These are phyloP conservation scores for Blakeslea trispora DNA, from an alignment of 371 early-diverging fungal species.

Conservation along the genomic window DNA sequence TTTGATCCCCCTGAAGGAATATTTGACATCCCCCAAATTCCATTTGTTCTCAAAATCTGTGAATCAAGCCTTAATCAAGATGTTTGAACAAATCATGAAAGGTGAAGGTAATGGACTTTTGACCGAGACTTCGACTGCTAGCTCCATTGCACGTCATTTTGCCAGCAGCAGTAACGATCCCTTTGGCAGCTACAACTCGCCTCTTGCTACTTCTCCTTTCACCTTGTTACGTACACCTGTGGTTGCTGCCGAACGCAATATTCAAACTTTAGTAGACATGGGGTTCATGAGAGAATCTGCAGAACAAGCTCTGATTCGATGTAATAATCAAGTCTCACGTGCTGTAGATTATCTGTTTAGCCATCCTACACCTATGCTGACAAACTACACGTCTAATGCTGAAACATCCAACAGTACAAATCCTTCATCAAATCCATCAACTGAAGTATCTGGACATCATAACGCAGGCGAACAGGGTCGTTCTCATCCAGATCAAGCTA, in stretches of 20 bases:
- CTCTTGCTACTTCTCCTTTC: constrained; percentile 39
- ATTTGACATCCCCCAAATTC: constrained; percentile 45
- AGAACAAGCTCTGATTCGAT: constrained; percentile 77
- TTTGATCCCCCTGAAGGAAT: constrained; percentile 51
- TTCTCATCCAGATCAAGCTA: not conserved
- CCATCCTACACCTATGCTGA: constrained; percentile 62
- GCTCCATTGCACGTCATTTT: constrained; percentile 13
- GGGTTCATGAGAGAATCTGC: constrained; percentile 88
- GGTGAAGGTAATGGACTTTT: constrained; percentile 54
- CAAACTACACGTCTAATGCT: constrained; percentile 6
- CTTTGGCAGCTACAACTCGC: constrained; percentile 27
- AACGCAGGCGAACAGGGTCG: not conserved
- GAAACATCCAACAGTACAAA: no score
- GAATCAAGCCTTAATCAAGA: constrained; percentile 55
- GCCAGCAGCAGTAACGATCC: constrained; percentile 17
- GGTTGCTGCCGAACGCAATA: constrained; percentile 60
- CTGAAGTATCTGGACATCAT: not conserved
- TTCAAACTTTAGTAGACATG: constrained; percentile 84
- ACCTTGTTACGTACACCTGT: constrained; percentile 37
- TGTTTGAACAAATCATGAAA: constrained; percentile 69
- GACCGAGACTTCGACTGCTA: constrained; percentile 5
- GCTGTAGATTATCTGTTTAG: constrained; percentile 90
- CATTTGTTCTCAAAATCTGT: constrained; percentile 49
- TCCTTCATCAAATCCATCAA: constrained; percentile 10
- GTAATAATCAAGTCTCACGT: constrained; percentile 77